A percentile compares a stretch with the other conserved stretches of the same genome.
Conservation (phyloP, 202 grass and related monocot species). For the Schoenoplectus triqueter region DNA sequence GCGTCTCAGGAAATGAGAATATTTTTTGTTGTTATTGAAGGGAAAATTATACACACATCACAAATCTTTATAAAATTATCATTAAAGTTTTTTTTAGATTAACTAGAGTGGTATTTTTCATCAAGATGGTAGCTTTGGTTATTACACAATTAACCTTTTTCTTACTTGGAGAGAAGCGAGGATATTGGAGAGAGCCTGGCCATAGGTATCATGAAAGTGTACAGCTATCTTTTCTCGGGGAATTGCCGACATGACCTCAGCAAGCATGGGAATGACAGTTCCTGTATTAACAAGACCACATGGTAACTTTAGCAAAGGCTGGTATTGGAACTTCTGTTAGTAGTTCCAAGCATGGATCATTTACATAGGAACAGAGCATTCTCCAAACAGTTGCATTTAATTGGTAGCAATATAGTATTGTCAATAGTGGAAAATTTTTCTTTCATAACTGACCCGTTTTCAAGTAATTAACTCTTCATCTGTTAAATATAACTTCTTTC, state of each 20-base stretch:
- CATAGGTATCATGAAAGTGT: constrained; percentile 95
- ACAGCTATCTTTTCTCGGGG: constrained; percentile 79
- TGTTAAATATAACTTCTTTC: background rate
- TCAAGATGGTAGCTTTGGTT: background rate
- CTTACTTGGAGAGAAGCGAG: constrained; percentile 86
- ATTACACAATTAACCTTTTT: background rate
- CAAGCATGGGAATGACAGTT: constrained; percentile 73
- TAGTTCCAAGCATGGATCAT: background rate
- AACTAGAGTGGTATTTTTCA: background rate
- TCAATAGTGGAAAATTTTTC: no score
- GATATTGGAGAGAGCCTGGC: constrained; percentile 87
- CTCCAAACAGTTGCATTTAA: no score
- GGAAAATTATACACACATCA: background rate
- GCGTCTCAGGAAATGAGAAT: background rate
- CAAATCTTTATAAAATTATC: background rate
- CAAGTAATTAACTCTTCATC: background rate
- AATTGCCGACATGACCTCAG: constrained; percentile 58
- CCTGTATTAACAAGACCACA: constrained; percentile 47
- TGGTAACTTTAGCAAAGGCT: background rate
- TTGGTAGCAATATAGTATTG: no score
- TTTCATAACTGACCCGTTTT: background rate
- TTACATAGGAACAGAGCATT: no score
- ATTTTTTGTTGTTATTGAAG: background rate
- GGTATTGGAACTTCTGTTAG: background rate
- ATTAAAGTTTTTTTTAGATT: background rate